phyloP scores from a whole-genome alignment of 2,329 filamentous ascomycete species.

The Simplicillium aogashimaense region DNA sequence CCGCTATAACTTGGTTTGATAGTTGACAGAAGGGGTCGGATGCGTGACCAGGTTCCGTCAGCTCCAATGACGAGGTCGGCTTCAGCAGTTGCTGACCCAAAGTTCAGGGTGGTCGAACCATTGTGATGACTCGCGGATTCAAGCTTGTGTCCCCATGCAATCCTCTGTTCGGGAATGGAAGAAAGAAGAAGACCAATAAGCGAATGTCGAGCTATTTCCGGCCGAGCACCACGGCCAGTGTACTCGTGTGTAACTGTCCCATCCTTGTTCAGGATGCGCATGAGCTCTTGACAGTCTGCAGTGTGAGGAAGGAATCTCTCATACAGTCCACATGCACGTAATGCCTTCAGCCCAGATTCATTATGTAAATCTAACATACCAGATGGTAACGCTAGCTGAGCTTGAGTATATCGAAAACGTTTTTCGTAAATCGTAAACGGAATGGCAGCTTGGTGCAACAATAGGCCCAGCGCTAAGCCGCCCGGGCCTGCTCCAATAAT shows the following conservation, averaged over 20 bases:
- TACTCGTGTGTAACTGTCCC: slow-evolving; percentile 14
- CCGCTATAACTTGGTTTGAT: slow-evolving; percentile 26
- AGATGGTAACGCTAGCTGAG: slow-evolving; percentile 14
- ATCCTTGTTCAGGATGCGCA: slow-evolving; percentile 20
- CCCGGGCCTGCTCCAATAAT: slow-evolving; percentile 1
- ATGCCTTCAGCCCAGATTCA: slow-evolving; percentile 30
- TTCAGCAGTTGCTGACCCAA: slow-evolving; percentile 9
- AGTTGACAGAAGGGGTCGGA: slow-evolving; percentile 24
- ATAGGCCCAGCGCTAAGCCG: background rate
- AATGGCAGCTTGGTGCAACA: background rate
- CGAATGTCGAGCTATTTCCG: slow-evolving; percentile 27
- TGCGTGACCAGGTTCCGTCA: slow-evolving; percentile 28
- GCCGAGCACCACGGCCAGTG: slow-evolving; percentile 14
- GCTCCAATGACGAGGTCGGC: slow-evolving; percentile 28
- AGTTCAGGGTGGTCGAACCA: slow-evolving; percentile 12
- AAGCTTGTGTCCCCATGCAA: slow-evolving; percentile 17
- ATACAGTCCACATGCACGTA: slow-evolving; percentile 32
- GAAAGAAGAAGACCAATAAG: slow-evolving; percentile 22
- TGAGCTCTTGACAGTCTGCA: slow-evolving; percentile 28
- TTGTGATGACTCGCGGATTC: background rate
- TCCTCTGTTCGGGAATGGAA: slow-evolving; percentile 15
- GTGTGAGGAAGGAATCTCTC: slow-evolving; percentile 64
- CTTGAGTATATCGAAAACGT: background rate
- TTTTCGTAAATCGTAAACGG: background rate
- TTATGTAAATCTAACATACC: slow-evolving; percentile 41